A percentile compares a stretch with the other conserved stretches of the same genome.
Conservation (phyloP, 768 basidiomycete species). For the Rubroboletus satanas region DNA sequence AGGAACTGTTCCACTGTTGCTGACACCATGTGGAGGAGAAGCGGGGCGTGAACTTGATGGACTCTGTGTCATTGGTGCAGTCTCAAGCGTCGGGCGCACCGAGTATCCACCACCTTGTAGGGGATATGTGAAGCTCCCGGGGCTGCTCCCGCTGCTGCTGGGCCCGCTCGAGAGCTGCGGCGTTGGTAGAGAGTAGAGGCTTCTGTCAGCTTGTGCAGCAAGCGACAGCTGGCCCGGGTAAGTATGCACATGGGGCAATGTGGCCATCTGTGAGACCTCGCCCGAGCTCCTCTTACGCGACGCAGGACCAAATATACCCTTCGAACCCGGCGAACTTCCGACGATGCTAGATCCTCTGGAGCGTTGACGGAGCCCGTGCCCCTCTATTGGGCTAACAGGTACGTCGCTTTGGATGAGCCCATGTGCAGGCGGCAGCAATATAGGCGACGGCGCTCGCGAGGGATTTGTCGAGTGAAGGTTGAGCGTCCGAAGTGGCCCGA, state of each 20-base stretch:
- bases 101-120: constrained; percentile 16
- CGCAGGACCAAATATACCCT: constrained; percentile 26
- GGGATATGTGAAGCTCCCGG: constrained; percentile 47
- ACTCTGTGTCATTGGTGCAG: constrained; percentile 36
- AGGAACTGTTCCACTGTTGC: constrained; percentile 23
- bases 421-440: constrained; percentile 54
- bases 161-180: constrained; percentile 64
- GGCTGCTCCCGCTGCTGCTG: constrained; percentile 60
- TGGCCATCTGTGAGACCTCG: constrained; percentile 29
- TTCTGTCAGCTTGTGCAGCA: constrained; percentile 25
- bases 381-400: constrained; percentile 35
- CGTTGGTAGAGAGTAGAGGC: constrained; percentile 41
- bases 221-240: constrained; percentile 32
- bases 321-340: constrained; percentile 35
- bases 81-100: constrained; percentile 24
- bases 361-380: constrained; percentile 24
- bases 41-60: constrained; percentile 58
- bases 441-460: constrained; percentile 69
- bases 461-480: constrained; percentile 69
- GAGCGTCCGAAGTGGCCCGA: constrained; percentile 70
- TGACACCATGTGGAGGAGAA: constrained; percentile 46
- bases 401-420: constrained; percentile 21
- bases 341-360: constrained; percentile 32
- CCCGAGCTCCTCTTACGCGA: constrained; percentile 30
- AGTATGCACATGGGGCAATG: constrained; percentile 31